These are phyloP conservation scores for Barbatosphaeria neglecta DNA, from an alignment of 495 filamentous ascomycete genomes.

Conservation along the genomic window DNA sequence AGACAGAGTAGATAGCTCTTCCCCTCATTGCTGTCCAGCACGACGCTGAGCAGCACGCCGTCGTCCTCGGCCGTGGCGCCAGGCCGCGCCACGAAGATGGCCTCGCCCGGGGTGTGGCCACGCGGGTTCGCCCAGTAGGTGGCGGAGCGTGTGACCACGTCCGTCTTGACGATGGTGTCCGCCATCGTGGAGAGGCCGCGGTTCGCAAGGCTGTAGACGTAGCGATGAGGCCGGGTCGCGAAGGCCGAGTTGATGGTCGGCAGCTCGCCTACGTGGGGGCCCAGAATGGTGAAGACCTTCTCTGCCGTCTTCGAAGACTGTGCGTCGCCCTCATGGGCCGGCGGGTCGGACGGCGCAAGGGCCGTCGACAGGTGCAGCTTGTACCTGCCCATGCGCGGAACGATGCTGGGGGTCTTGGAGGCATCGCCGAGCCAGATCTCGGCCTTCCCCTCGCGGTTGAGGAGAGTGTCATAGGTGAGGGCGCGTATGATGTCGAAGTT, in stretches of 20 bases:
- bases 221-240: slow-evolving; percentile 44
- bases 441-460: slow-evolving; percentile 20
- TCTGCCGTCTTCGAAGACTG: too few species aligned
- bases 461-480: slow-evolving; percentile 50
- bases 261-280: slow-evolving; percentile 41
- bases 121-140: slow-evolving; percentile 41
- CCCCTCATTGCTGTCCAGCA: slow-evolving; percentile 51
- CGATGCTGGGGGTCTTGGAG: slow-evolving; percentile 20
- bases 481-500: slow-evolving; percentile 41
- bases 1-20: slow-evolving; percentile 61
- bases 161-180: slow-evolving; percentile 59
- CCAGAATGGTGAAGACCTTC: slow-evolving; percentile 27
- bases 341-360: too few species aligned
- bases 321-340: too few species aligned
- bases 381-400: slow-evolving; percentile 31
- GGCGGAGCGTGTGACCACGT: slow-evolving; percentile 39
- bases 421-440: slow-evolving; percentile 16
- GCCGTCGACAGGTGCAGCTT: slow-evolving; percentile 28
- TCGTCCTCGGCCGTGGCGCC: slow-evolving; percentile 47
- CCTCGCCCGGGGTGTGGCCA: slow-evolving; percentile 61
- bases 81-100: slow-evolving; percentile 56
- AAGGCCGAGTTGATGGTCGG: slow-evolving; percentile 56
- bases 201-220: slow-evolving; percentile 48
- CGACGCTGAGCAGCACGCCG: slow-evolving; percentile 58
- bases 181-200: slow-evolving; percentile 48